phyloP scores from a whole-genome alignment of 805 yeast genomes.

The Naumovozyma castellii region DNA sequence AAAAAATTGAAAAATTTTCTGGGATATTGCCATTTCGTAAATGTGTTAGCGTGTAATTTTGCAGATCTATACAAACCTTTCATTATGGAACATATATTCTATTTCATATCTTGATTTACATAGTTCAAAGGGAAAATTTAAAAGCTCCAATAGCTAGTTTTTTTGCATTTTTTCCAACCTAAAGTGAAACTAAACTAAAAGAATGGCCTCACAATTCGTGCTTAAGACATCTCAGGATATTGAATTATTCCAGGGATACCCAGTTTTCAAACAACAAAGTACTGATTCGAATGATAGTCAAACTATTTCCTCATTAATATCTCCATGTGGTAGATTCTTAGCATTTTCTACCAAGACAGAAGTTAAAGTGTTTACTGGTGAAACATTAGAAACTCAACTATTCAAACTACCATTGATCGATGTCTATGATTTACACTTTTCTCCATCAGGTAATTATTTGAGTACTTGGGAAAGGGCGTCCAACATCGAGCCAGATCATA shows the following conservation, averaged over 20 bases:
- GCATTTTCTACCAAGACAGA: constrained; percentile 23
- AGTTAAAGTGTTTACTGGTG: constrained; percentile 25
- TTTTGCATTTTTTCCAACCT: not conserved
- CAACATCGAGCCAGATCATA: constrained; percentile 57
- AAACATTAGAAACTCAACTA: constrained; percentile 16
- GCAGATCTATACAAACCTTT: not conserved
- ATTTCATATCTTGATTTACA: too few relatives aligned
- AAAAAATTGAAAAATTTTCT: not conserved
- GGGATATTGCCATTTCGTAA: too few relatives aligned
- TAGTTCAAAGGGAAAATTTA: too few relatives aligned
- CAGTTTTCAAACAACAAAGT: constrained; percentile 21
- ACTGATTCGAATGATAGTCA: constrained; percentile 15
- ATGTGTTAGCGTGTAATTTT: not conserved
- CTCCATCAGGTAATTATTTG: constrained; percentile 77
- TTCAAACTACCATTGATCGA: constrained; percentile 39
- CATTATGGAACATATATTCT: too few relatives aligned
- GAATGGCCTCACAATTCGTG: constrained; percentile 30
- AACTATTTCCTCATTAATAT: constrained; percentile 22
- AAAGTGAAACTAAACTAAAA: constrained; percentile 18
- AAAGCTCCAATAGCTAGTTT: not conserved
- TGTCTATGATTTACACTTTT: constrained; percentile 73
- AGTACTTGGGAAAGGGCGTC: constrained; percentile 88
- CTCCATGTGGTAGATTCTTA: constrained; percentile 30
- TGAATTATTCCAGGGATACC: constrained; percentile 30
- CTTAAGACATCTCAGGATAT: constrained; percentile 29